Conservation (phyloP, 805 yeast species). For the Allodekkera sacchari region DNA sequence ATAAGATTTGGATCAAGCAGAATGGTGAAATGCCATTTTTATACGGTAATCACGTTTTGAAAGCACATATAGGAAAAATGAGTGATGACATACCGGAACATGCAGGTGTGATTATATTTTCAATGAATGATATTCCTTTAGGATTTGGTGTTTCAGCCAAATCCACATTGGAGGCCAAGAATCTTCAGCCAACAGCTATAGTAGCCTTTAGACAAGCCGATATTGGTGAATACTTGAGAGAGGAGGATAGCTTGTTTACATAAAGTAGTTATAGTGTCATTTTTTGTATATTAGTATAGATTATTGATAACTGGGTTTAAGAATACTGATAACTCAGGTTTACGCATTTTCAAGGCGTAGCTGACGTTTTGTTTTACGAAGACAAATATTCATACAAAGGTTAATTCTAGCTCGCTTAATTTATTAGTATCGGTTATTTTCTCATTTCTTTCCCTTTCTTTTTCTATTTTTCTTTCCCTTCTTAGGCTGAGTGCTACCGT, state of each 20-base stretch:
- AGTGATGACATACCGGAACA: slow-evolving; percentile 98
- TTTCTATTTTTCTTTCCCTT: slow-evolving; percentile 16
- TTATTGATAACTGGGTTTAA: no score
- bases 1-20: slow-evolving; percentile 91
- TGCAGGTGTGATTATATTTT: slow-evolving; percentile 85
- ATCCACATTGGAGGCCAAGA: slow-evolving; percentile 80
- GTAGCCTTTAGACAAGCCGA: slow-evolving; percentile 97
- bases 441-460: slow-evolving; percentile 23
- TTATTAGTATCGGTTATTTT: background rate
- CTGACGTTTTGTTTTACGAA: no score
- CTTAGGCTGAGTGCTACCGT: slow-evolving; percentile 8
- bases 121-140: slow-evolving; percentile 87
- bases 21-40: slow-evolving; percentile 98
- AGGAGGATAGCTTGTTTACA: slow-evolving; percentile 91
- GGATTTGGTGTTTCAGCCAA: slow-evolving; percentile 96
- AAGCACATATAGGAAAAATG: slow-evolving; percentile 95
- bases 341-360: no score
- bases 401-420: no score
- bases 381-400: no score
- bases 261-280: slow-evolving; percentile 22
- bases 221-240: slow-evolving; percentile 96
- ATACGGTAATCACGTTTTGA: slow-evolving; percentile 92
- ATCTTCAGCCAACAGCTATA: slow-evolving; percentile 86
- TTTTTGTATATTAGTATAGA: no score
- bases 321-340: no score